Percentiles rank a stretch among this genome's conserved stretches.
phyloP scores from a whole-genome alignment of 1,284 basidiomycete genomes.

The Ganoderma lingzhi region DNA sequence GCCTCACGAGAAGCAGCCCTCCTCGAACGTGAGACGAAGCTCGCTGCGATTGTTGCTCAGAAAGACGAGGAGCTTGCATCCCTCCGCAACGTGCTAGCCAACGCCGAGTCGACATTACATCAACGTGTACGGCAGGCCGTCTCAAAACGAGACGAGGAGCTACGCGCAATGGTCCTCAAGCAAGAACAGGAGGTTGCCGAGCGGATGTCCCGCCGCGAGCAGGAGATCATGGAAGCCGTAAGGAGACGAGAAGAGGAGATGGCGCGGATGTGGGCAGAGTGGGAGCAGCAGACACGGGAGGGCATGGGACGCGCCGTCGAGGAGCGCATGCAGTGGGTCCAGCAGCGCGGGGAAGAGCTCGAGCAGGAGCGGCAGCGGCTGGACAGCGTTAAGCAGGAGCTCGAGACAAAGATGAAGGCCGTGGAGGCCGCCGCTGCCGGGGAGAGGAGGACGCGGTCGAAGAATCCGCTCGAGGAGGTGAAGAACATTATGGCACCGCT shows the following conservation, averaged over 20 bases:
- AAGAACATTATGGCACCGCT: slow-evolving; percentile 71
- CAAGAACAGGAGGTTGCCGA: slow-evolving; percentile 78
- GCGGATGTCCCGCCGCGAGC: slow-evolving; percentile 72
- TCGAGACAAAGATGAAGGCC: slow-evolving; percentile 54
- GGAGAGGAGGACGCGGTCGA: slow-evolving; percentile 55
- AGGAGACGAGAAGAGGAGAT: slow-evolving; percentile 55
- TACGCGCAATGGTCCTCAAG: slow-evolving; percentile 66
- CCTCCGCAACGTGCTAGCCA: slow-evolving; percentile 52
- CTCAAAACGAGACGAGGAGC: slow-evolving; percentile 70
- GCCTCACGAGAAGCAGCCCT: slow-evolving; percentile 63
- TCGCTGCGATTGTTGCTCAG: slow-evolving; percentile 54
- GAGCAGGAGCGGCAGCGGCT: slow-evolving; percentile 59
- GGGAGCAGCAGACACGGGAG: slow-evolving; percentile 63
- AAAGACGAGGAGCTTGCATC: slow-evolving; percentile 67
- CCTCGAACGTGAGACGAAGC: slow-evolving; percentile 60
- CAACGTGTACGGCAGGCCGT: slow-evolving; percentile 67
- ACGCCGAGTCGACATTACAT: slow-evolving; percentile 54
- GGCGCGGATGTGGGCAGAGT: slow-evolving; percentile 58
- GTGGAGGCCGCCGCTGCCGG: slow-evolving; percentile 44
- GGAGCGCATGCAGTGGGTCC: slow-evolving; percentile 62
- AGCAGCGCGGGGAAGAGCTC: slow-evolving; percentile 59
- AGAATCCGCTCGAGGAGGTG: slow-evolving; percentile 75
- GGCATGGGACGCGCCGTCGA: slow-evolving; percentile 59
- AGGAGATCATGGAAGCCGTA: slow-evolving; percentile 66
- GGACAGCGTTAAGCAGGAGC: slow-evolving; percentile 50